Percentiles rank a stretch among this genome's conserved stretches.
phyloP scores from a whole-genome alignment of 2,329 filamentous ascomycete species.

The Leptographium wingfieldii region DNA sequence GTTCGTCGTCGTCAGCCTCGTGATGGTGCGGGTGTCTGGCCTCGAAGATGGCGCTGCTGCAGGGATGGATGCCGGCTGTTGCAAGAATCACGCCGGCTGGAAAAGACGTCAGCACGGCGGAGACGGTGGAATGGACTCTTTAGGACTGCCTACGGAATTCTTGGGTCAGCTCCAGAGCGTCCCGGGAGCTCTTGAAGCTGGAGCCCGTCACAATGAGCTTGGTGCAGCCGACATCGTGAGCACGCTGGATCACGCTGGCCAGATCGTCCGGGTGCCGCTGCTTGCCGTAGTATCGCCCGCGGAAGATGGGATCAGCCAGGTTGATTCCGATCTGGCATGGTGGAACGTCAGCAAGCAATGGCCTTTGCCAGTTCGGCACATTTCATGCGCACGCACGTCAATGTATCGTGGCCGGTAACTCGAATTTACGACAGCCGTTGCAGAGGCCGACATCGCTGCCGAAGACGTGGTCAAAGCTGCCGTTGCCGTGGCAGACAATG shows the following conservation, averaged over 20 bases:
- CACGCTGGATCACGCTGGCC: slow-evolving; percentile 63
- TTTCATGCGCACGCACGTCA: slow-evolving; percentile 34
- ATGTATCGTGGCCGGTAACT: slow-evolving; percentile 42
- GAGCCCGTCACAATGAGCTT: slow-evolving; percentile 94
- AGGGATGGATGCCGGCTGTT: slow-evolving; percentile 90
- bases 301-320: slow-evolving; percentile 82
- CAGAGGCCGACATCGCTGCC: slow-evolving; percentile 6
- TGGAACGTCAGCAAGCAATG: neutral
- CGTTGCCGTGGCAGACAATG: slow-evolving; percentile 1
- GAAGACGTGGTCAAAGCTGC: slow-evolving; percentile 10
- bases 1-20: slow-evolving; percentile 27
- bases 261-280: slow-evolving; percentile 63
- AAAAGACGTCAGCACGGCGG: slow-evolving; percentile 2
- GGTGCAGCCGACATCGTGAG: slow-evolving; percentile 62
- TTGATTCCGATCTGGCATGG: slow-evolving; percentile 73
- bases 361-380: neutral
- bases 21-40: slow-evolving; percentile 31
- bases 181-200: slow-evolving; percentile 63
- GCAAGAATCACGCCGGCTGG: slow-evolving; percentile 71
- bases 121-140: neutral
- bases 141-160: slow-evolving; percentile 51
- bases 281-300: slow-evolving; percentile 71
- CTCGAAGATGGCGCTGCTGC: slow-evolving; percentile 69
- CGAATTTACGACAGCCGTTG: slow-evolving; percentile 3
- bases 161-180: slow-evolving; percentile 61